These are phyloP conservation scores for Escallonia herrerae DNA, from an alignment of 129 eudicot genomes.

Conservation along the genomic window DNA sequence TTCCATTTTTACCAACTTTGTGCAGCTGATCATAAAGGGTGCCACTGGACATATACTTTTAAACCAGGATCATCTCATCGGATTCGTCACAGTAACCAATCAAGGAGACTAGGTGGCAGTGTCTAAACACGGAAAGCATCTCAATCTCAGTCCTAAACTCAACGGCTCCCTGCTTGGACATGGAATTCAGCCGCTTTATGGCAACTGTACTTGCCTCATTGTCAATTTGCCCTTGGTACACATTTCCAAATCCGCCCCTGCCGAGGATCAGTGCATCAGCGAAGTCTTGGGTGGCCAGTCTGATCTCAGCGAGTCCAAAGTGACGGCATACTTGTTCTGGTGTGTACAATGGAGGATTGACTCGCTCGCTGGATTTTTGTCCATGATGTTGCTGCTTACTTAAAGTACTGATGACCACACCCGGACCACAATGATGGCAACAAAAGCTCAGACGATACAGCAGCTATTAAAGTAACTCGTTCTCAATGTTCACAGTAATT, in stretches of 20 bases:
- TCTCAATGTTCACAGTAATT: no score
- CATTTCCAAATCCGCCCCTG: conserved; percentile 15
- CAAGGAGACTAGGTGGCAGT: background rate
- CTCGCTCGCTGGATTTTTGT: background rate
- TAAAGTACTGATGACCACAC: no score
- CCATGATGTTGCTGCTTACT: background rate
- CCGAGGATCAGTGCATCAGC: conserved; percentile 9
- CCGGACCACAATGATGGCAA: no score
- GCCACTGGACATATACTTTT: background rate
- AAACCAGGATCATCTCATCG: conserved; percentile 1
- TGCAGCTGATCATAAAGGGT: background rate
- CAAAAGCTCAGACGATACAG: no score
- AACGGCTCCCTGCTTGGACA: background rate
- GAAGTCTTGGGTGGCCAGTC: conserved; percentile 12
- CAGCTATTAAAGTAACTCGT: no score
- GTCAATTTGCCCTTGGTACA: conserved; percentile 14
- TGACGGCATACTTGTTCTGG: conserved; percentile 6
- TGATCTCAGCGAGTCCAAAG: conserved; percentile 20
- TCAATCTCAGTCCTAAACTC: background rate
- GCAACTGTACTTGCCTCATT: conserved; percentile 6
- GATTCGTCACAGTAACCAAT: background rate
- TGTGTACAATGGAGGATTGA: no score
- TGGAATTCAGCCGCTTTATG: conserved; percentile 7
- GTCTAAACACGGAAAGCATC: background rate
- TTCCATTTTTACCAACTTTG: background rate